Percentiles rank a stretch among this genome's conserved stretches.
Conservation (phyloP, 108 stramenopile genomes). For the Conticribra guillardii region DNA sequence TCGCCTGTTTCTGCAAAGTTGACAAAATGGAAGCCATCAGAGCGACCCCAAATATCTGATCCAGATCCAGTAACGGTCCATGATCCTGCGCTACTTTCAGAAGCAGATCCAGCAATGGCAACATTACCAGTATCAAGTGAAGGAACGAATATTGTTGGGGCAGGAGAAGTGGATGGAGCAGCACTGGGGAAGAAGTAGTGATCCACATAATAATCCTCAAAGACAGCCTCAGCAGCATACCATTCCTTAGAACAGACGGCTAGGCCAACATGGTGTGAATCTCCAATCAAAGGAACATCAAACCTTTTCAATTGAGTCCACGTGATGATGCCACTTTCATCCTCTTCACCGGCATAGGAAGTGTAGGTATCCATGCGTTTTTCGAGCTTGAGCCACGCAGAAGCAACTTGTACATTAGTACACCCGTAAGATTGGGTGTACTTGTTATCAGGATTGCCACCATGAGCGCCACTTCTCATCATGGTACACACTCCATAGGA, state of each 20-base stretch:
- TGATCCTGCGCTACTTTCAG: not conserved
- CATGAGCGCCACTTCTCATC: not conserved
- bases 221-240: slow-evolving; percentile 20
- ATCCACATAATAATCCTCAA: slow-evolving; percentile 18
- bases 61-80: slow-evolving; percentile 13
- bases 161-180: slow-evolving; percentile 5
- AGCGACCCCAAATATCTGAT: slow-evolving; percentile 13
- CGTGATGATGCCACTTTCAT: slow-evolving; percentile 18
- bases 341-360: slow-evolving; percentile 13
- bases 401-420: not conserved
- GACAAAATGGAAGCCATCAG: slow-evolving; percentile 22
- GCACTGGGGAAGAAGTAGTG: slow-evolving; percentile 34
- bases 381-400: slow-evolving; percentile 34
- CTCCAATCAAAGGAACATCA: slow-evolving; percentile 5
- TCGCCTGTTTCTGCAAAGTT: not conserved
- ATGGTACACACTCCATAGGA: slow-evolving; percentile 3
- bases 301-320: slow-evolving; percentile 7
- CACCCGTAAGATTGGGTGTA: not conserved
- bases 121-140: slow-evolving; percentile 4
- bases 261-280: slow-evolving; percentile 16
- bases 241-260: slow-evolving; percentile 19
- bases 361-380: slow-evolving; percentile 24
- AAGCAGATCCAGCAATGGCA: not conserved
- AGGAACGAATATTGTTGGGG: slow-evolving; percentile 9
- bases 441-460: not conserved